phyloP scores from a whole-genome alignment of 306 rosid species.

The Canavalia ensiformis region DNA sequence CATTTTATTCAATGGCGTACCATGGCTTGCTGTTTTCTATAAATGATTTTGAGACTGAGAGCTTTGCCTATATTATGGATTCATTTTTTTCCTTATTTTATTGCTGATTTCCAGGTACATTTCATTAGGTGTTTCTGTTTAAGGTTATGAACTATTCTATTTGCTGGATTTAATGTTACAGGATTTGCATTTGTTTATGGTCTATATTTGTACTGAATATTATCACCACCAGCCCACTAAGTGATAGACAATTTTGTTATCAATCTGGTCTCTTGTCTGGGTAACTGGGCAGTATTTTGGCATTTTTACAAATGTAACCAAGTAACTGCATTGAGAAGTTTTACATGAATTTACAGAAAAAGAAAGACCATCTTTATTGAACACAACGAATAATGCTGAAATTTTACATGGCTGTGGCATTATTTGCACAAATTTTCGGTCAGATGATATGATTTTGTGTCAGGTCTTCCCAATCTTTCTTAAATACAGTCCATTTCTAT shows the following conservation, averaged over 20 bases:
- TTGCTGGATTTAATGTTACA: slow-evolving; percentile 17
- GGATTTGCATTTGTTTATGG: slow-evolving; percentile 31
- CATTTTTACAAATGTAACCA: neutral
- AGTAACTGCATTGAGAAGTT: slow-evolving; percentile 17
- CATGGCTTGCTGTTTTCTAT: slow-evolving; percentile 17
- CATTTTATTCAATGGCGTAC: slow-evolving; percentile 35
- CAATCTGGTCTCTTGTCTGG: slow-evolving; percentile 1
- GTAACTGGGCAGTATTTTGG: neutral
- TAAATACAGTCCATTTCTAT: neutral
- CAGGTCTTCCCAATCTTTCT: neutral
- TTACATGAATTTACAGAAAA: neutral
- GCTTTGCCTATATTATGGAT: slow-evolving; percentile 22
- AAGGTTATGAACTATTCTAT: slow-evolving; percentile 1
- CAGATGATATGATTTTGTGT: slow-evolving; percentile 11
- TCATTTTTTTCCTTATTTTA: slow-evolving; percentile 26
- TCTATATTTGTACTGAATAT: slow-evolving; percentile 31
- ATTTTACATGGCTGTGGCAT: neutral
- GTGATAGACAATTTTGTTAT: slow-evolving; percentile 34
- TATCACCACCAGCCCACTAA: neutral
- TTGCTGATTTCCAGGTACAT: slow-evolving; percentile 20
- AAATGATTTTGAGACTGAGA: slow-evolving; percentile 15
- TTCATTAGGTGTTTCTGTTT: neutral
- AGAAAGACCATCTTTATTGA: neutral
- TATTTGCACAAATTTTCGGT: neutral
- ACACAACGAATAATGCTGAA: neutral